phyloP scores from a whole-genome alignment of 176 grass and related monocot genomes.

The Pontederia paniculata region DNA sequence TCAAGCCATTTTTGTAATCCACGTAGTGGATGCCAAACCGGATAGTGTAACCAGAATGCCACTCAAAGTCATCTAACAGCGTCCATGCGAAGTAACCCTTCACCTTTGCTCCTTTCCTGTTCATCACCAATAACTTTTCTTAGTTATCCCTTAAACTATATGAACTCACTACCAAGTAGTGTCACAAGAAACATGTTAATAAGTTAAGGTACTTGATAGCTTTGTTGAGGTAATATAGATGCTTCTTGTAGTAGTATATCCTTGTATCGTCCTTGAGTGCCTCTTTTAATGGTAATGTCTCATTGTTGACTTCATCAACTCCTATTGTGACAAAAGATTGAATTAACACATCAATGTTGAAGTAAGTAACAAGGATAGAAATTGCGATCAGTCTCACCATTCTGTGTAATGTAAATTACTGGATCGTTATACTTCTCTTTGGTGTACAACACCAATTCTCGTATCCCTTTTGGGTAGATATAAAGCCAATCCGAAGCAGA shows the following conservation, averaged over 20 bases:
- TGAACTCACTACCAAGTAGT: not conserved
- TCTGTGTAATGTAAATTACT: slow-evolving; percentile 13
- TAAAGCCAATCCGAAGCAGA: slow-evolving; percentile 33
- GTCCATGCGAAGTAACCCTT: slow-evolving; percentile 55
- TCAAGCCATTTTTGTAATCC: slow-evolving; percentile 16
- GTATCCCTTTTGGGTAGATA: slow-evolving; percentile 32
- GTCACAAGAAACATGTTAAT: not conserved
- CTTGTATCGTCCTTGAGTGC: slow-evolving; percentile 15
- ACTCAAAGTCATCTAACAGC: slow-evolving; percentile 41
- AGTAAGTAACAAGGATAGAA: not conserved
- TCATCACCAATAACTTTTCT: not conserved
- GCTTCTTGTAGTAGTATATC: slow-evolving; percentile 1
- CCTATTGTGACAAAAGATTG: not conserved
- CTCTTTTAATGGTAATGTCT: not conserved
- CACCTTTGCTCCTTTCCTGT: slow-evolving; percentile 41
- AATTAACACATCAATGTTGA: not conserved
- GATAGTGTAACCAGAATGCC: not conserved
- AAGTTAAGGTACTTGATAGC: slow-evolving; percentile 13
- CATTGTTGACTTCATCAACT: not conserved
- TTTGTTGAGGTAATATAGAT: not conserved
- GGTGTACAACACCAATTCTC: slow-evolving; percentile 42
- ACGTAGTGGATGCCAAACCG: slow-evolving; percentile 15
- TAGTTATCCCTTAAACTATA: no score
- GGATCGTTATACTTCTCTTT: slow-evolving; percentile 30
- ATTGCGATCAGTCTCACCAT: not conserved